A percentile compares a stretch with the other conserved stretches of the same genome.
phyloP scores from a whole-genome alignment of 805 yeast species.

The Ogataea paradorogensis region DNA sequence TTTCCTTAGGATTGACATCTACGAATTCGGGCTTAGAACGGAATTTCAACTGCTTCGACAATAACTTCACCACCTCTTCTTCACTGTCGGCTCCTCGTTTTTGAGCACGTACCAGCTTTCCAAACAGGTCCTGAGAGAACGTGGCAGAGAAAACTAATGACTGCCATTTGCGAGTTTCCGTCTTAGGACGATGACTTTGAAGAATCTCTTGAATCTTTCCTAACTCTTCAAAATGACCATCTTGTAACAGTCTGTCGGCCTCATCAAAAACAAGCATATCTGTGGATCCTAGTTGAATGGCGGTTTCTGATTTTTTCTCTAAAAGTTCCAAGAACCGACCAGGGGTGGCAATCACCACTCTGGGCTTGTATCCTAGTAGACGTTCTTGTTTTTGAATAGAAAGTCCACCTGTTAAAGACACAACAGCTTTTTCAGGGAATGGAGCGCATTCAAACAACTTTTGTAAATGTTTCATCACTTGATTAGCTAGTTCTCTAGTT shows the following conservation, averaged over 20 bases:
- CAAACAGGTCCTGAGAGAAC: conserved; percentile 76
- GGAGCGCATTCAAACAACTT: conserved; percentile 51
- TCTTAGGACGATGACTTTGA: conserved; percentile 45
- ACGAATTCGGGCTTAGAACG: conserved; percentile 63
- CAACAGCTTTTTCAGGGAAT: conserved; percentile 43
- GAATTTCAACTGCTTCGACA: conserved; percentile 70
- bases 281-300: conserved; percentile 41
- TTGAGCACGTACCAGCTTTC: conserved; percentile 56
- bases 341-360: conserved; percentile 88
- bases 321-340: conserved; percentile 86
- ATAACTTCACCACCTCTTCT: conserved; percentile 56
- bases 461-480: conserved; percentile 79
- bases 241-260: conserved; percentile 92
- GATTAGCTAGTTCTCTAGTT: conserved; percentile 94
- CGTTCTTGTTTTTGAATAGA: conserved; percentile 93
- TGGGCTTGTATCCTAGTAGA: conserved; percentile 68
- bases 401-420: conserved; percentile 90
- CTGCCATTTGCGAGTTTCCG: conserved; percentile 54
- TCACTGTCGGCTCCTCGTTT: conserved; percentile 40
- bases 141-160: conserved; percentile 95
- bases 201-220: conserved; percentile 73
- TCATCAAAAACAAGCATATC: conserved; percentile 78
- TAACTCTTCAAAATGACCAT: conserved; percentile 93
- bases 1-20: conserved; percentile 84
- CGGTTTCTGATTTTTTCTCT: conserved; percentile 53